A percentile compares a stretch with the other conserved stretches of the same genome.
phyloP scores from a whole-genome alignment of 148 eudicot species.

The Rhododendron ferrugineum region DNA sequence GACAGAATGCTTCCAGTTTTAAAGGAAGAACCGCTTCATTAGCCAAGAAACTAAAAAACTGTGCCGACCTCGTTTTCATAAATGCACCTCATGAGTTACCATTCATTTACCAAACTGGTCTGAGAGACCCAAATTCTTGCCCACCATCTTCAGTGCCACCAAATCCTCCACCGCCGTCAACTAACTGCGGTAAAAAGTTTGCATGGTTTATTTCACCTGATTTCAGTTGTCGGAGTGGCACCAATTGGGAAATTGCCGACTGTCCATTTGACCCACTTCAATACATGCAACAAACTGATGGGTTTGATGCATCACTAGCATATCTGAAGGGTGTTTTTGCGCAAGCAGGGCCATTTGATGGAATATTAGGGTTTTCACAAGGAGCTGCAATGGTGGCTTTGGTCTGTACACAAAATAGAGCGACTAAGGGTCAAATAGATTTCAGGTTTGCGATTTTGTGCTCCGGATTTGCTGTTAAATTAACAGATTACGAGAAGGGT shows the following conservation, averaged over 20 bases:
- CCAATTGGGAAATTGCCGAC: conserved; percentile 52
- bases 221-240: conserved; percentile 18
- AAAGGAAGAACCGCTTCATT: conserved; percentile 85
- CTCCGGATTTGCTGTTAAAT: conserved; percentile 72
- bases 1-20: conserved; percentile 93
- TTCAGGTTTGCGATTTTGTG: conserved; percentile 76
- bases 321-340: conserved; percentile 46
- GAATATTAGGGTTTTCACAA: conserved; percentile 96
- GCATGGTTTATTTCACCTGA: conserved; percentile 75
- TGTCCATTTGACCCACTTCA: conserved; percentile 70
- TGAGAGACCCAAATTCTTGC: conserved; percentile 14
- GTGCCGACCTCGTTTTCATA: conserved; percentile 74
- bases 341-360: conserved; percentile 75
- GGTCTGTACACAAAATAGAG: conserved; percentile 42
- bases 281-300: conserved; percentile 79
- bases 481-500: conserved; percentile 31
- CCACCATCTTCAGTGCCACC: conserved; percentile 16
- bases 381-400: conserved; percentile 92
- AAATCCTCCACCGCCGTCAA: conserved; percentile 40
- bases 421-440: conserved; percentile 38
- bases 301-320: conserved; percentile 57
- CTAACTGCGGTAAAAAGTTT: conserved; percentile 59
- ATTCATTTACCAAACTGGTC: conserved; percentile 65
- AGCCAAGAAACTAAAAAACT: conserved; percentile 78
- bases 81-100: conserved; percentile 87